These are phyloP conservation scores for Singerocomus inundabilis DNA, from an alignment of 1,284 basidiomycete genomes.

Conservation along the genomic window DNA sequence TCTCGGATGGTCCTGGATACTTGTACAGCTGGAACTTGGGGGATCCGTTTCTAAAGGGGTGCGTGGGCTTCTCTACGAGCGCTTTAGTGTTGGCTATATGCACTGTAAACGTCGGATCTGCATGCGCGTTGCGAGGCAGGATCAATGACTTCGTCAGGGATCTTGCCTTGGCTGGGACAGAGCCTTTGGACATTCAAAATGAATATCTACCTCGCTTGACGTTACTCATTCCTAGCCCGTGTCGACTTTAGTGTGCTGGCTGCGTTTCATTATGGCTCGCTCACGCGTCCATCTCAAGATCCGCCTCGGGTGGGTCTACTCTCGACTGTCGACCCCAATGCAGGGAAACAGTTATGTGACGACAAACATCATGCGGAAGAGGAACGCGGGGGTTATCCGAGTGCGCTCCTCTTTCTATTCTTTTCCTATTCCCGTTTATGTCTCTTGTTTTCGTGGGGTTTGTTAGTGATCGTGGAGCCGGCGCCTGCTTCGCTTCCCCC, in stretches of 20 bases:
- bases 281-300: conserved; percentile 60
- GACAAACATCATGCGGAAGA: conserved; percentile 23
- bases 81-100: background rate
- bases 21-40: conserved; percentile 57
- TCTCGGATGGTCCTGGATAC: conserved; percentile 41
- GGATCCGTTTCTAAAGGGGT: conserved; percentile 54
- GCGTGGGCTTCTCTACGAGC: conserved; percentile 14
- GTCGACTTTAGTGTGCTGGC: conserved; percentile 42
- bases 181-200: conserved; percentile 13
- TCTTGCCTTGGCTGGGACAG: conserved; percentile 7
- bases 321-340: conserved; percentile 61
- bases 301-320: conserved; percentile 68
- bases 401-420: conserved; percentile 8
- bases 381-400: conserved; percentile 23
- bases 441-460: background rate
- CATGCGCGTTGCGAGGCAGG: background rate
- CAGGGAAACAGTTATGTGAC: conserved; percentile 30
- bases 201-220: background rate
- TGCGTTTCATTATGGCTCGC: conserved; percentile 64
- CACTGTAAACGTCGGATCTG: too few relatives aligned
- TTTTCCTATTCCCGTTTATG: background rate
- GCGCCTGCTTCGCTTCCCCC: conserved; percentile 26
- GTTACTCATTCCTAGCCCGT: background rate
- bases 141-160: background rate
- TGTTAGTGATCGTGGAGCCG: conserved; percentile 24